phyloP scores from a whole-genome alignment of 176 grass and related monocot species.

The Avena sativa region DNA sequence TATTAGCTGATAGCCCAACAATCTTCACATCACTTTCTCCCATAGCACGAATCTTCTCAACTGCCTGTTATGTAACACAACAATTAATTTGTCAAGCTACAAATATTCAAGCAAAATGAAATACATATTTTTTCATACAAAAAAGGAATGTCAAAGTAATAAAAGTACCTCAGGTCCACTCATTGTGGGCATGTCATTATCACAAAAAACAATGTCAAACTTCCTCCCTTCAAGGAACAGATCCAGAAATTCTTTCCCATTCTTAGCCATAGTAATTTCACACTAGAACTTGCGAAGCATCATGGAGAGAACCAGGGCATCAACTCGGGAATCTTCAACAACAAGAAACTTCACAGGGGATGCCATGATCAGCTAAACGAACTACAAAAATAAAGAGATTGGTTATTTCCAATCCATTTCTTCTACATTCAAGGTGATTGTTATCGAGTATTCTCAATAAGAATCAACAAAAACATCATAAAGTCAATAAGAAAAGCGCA shows the following conservation, averaged over 20 bases:
- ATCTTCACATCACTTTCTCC: constrained; percentile 41
- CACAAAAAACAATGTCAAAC: constrained; percentile 40
- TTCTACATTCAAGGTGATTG: not conserved
- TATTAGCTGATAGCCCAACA: constrained; percentile 30
- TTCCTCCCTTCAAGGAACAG: constrained; percentile 40
- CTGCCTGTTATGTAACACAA: not conserved
- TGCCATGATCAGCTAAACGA: not conserved
- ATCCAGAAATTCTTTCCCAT: constrained; percentile 42
- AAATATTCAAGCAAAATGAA: not conserved
- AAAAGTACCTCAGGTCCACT: constrained; percentile 32
- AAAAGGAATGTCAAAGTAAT: not conserved
- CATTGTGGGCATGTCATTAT: constrained; percentile 40
- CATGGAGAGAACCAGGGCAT: not conserved
- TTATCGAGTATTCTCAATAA: not conserved
- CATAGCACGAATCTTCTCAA: constrained; percentile 42
- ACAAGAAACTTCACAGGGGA: constrained; percentile 21
- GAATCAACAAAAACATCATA: not conserved
- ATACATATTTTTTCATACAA: not conserved
- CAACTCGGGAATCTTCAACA: constrained; percentile 33
- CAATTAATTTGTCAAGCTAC: not conserved
- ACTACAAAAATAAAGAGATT: not conserved
- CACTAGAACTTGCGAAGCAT: not conserved
- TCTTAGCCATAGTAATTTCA: not conserved
- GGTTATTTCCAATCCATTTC: not conserved
- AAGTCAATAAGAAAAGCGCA: not conserved